Evolutionary conservation across 371 early-diverging fungal genomes (phyloP), one percentile per base, ranked within the genome.

Genomic region (Rhizomucor miehei): DNA sequence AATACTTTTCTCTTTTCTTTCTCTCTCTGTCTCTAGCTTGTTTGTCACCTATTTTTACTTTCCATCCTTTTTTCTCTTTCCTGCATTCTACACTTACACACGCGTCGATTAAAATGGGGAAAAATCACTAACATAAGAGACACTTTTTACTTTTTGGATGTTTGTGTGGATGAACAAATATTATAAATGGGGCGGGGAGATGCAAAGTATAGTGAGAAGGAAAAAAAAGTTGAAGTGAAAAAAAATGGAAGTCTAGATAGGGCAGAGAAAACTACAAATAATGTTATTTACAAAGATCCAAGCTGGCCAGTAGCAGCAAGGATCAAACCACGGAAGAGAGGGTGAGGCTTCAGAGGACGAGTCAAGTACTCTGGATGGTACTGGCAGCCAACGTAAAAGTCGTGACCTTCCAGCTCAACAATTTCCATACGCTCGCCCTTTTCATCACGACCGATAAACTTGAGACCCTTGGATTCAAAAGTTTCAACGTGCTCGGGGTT

Each of bases 341-440:
- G 95, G 20, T 90, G 87, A 3, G 99, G 99, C 59, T 74, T 84
- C 48, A 95, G 74, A 11, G 99, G 99, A 48, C 96, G 89, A 41
- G 97, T 97, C 51, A 92, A 80, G 77, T 98, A 97, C 79, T 99
- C 99, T 25, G 99, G 99, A 62, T 99, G 99, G 75, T 89, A 99
- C 82, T 99, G 99, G 39, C 90, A 90, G 44, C 91, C 99, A 46
- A 99, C 89, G 77, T 89, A 99, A 82, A 88, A 99, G 8, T 96
- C 95, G 73, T 99, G 99, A 54, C 86, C 88, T 5, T 77, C 80
- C 41, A 95, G 65, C 81, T 99, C 99, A 34, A 99, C 73, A 54
- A 98, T 93, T 74, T 99, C 98, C 93, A 99, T 98, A 55, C 98
- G 91, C 65, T 94, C 85, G 21, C 93, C 95, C 41, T 88, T 88